Conservation (phyloP, 805 yeast species). For the Suhomyces tanzawaensis region DNA sequence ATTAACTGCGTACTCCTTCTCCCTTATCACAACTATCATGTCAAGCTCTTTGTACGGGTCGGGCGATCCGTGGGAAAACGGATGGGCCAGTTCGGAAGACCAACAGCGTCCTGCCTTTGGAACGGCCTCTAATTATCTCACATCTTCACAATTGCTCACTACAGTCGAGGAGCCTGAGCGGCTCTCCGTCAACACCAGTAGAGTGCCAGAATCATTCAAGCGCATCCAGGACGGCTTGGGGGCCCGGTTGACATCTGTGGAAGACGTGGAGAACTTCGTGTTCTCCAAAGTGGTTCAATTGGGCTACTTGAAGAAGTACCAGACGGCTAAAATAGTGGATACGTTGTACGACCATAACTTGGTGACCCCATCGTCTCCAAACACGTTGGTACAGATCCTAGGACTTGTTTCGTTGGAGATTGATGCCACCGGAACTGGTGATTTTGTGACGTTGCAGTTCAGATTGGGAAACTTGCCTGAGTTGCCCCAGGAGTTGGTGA, state of each 20-base stretch:
- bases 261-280: slow-evolving; percentile 28
- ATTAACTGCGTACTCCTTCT: too few species aligned
- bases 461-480: slow-evolving; percentile 34
- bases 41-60: slow-evolving; percentile 16
- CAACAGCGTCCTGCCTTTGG: background rate
- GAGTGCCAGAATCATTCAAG: slow-evolving; percentile 31
- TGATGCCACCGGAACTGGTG: slow-evolving; percentile 41
- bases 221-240: slow-evolving; percentile 19
- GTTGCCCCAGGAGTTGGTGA: slow-evolving; percentile 23
- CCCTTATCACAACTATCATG: too few species aligned
- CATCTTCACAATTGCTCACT: slow-evolving; percentile 23
- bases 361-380: slow-evolving; percentile 26
- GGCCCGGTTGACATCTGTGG: slow-evolving; percentile 18
- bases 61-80: slow-evolving; percentile 41
- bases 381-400: slow-evolving; percentile 33
- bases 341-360: slow-evolving; percentile 35
- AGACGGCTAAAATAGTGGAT: slow-evolving; percentile 33
- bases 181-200: slow-evolving; percentile 2
- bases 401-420: slow-evolving; percentile 44
- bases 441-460: slow-evolving; percentile 42
- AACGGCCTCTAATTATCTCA: slow-evolving; percentile 14
- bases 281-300: slow-evolving; percentile 27
- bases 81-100: slow-evolving; percentile 29
- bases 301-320: slow-evolving; percentile 27
- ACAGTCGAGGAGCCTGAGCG: background rate